Evolutionary conservation across 345 rosid genomes (phyloP).

Genomic region (Salix arbutifolia): DNA sequence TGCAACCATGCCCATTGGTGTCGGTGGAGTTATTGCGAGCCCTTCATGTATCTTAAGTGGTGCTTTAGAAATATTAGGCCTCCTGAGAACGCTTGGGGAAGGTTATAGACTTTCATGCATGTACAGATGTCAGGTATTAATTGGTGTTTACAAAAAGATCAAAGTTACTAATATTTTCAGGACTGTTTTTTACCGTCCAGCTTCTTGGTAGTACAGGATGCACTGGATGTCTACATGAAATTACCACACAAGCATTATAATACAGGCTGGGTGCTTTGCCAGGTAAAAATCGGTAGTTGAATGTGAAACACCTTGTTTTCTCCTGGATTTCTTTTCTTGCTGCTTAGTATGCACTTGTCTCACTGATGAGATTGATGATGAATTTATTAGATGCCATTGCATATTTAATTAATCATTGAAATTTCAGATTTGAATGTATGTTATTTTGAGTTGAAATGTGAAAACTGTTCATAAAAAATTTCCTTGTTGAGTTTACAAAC

Average conservation of each 20-base stretch:
- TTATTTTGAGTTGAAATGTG: not conserved
- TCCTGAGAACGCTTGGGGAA: slow-evolving; percentile 81
- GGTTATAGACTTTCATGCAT: slow-evolving; percentile 84
- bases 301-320: not conserved
- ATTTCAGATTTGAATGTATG: not conserved
- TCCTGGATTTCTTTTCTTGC: not conserved
- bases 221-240: slow-evolving; percentile 65
- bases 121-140: slow-evolving; percentile 78
- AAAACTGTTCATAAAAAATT: not conserved
- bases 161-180: slow-evolving; percentile 14
- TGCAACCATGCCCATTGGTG: slow-evolving; percentile 39
- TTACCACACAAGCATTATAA: slow-evolving; percentile 84
- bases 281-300: slow-evolving; percentile 42
- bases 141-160: not conserved
- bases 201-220: slow-evolving; percentile 61
- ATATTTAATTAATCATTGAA: not conserved
- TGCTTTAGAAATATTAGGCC: slow-evolving; percentile 65
- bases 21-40: slow-evolving; percentile 42
- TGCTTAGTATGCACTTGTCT: not conserved
- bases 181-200: slow-evolving; percentile 19
- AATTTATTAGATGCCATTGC: not conserved
- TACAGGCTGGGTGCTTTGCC: slow-evolving; percentile 96
- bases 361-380: not conserved
- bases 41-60: slow-evolving; percentile 56
- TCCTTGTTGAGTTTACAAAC: not conserved